Evolutionary conservation across 2,329 filamentous ascomycete genomes (phyloP).

Genomic region (Capronia epimyces): DNA sequence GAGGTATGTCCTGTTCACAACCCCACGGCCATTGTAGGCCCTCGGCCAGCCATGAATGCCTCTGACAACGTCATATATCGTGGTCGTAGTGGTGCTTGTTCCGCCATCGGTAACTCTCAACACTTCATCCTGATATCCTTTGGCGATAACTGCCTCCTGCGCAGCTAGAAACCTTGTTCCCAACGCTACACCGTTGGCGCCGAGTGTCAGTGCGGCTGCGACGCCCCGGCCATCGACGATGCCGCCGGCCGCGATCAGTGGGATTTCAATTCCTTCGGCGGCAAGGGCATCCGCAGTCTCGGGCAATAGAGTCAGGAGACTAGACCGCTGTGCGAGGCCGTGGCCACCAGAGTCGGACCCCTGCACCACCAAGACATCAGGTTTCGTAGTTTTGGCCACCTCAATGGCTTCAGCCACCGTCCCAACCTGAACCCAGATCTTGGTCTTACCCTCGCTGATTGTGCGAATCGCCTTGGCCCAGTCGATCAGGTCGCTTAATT

Average conservation of each 20-base stretch:
- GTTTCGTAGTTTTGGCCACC: slow-evolving; percentile 35
- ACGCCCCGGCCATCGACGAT: slow-evolving; percentile 50
- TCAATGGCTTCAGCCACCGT: slow-evolving; percentile 45
- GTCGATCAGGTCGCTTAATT: slow-evolving; percentile 33
- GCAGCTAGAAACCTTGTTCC: slow-evolving; percentile 60
- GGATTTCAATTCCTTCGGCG: slow-evolving; percentile 32
- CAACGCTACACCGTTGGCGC: slow-evolving; percentile 53
- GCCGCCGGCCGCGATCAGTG: slow-evolving; percentile 50
- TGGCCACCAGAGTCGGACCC: slow-evolving; percentile 53
- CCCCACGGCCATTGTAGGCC: slow-evolving; percentile 53
- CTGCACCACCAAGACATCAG: slow-evolving; percentile 51
- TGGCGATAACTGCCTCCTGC: slow-evolving; percentile 45
- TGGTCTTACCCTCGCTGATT: slow-evolving; percentile 37
- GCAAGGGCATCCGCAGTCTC: slow-evolving; percentile 44
- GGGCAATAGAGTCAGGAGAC: slow-evolving; percentile 47
- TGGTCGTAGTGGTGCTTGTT: slow-evolving; percentile 45
- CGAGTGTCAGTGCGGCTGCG: slow-evolving; percentile 48
- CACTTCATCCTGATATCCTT: slow-evolving; percentile 48
- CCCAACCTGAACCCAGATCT: slow-evolving; percentile 52
- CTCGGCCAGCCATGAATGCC: slow-evolving; percentile 56
- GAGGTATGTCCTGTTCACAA: slow-evolving; percentile 52
- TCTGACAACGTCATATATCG: slow-evolving; percentile 51
- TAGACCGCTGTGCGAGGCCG: slow-evolving; percentile 43
- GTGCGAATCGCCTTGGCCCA: slow-evolving; percentile 46
- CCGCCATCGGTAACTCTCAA: slow-evolving; percentile 49